Evolutionary conservation across 495 filamentous ascomycete genomes (phyloP), one percentile per base, ranked within the genome.

Genomic region (Penicillium cataractarum): DNA sequence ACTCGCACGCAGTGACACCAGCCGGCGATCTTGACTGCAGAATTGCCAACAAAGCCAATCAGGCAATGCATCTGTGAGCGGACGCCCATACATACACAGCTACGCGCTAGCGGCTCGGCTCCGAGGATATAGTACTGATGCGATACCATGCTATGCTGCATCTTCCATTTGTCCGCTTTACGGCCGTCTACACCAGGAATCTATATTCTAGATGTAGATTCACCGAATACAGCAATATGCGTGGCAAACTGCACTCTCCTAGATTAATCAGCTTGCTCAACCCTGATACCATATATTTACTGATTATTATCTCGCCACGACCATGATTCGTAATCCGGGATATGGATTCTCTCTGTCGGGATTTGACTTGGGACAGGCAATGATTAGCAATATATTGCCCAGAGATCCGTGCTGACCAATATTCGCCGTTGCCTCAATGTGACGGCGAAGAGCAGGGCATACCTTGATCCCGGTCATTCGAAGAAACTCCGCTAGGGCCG

Each of bases 321-420:
- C 12, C 15, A 24, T 50, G 46, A 50, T 50, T 50, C 24, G 46
- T 50, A 50, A 29, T 50, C 4, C 46, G 24, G 46, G 46, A 50
- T 29, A 29, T 50, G 46, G 21, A 29, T 7, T 15, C 22, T 17
- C 3, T 6, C 6, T 6, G 13, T 27, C 21, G 54, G 33, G 35
- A 40, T 26, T 17, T 22, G 42, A 26, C 4, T 39, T 35, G 19
- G 9, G 19, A 24, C 31, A 37, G 19, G 19, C n/a, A n/a, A 9
- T 42, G 40, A 42, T 42, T 42, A 42, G 40, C 40, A 39, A 39
- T 39, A 39, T 39, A 42, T 42, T 19, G 19, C 0, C n/a, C 33
- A 53, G 31, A 19, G 15, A 37, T 29, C 7, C 3, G 21, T 35
- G n/a, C 19, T 35, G 12, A 55, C 13, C 32, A 55, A 55, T 22